Evolutionary conservation across 495 filamentous ascomycete genomes (phyloP).

Genomic region (Haplographium delicatum): DNA sequence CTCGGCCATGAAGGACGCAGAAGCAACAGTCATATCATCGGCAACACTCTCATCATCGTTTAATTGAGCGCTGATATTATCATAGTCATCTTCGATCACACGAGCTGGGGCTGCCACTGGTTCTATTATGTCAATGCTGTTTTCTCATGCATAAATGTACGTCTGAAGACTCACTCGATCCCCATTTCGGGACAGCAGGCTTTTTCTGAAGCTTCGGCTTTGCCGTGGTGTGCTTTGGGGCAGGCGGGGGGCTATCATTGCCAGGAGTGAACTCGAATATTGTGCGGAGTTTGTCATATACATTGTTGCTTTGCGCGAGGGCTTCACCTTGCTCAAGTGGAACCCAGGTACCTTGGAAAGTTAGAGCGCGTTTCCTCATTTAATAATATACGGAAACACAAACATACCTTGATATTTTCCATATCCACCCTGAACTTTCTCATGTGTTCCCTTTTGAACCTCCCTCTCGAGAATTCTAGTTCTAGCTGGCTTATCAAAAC

Average conservation of each 20-base stretch:
- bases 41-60: constrained; percentile 71
- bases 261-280: constrained; percentile 90
- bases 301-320: constrained; percentile 79
- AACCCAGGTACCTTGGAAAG: constrained; percentile 80
- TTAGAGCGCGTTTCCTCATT: constrained; percentile 15
- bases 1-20: constrained; percentile 76
- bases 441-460: constrained; percentile 91
- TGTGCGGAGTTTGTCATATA: constrained; percentile 71
- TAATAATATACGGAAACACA: background rate
- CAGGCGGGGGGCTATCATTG: constrained; percentile 82
- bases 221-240: constrained; percentile 83
- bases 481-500: constrained; percentile 76
- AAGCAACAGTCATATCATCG: constrained; percentile 72
- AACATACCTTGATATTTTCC: constrained; percentile 89
- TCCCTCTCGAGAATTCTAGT: constrained; percentile 94
- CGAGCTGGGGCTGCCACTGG: constrained; percentile 27
- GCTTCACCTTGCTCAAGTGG: constrained; percentile 73
- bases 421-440: constrained; percentile 97
- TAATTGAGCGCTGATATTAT: constrained; percentile 49
- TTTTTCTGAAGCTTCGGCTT: constrained; percentile 63
- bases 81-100: constrained; percentile 38
- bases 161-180: constrained; percentile 31
- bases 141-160: background rate
- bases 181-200: constrained; percentile 50
- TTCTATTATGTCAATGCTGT: constrained; percentile 28